Percentiles rank a stretch among this genome's conserved stretches.
phyloP scores from a whole-genome alignment of 2,329 filamentous ascomycete species.

The Aotearoamyces nothofagi region DNA sequence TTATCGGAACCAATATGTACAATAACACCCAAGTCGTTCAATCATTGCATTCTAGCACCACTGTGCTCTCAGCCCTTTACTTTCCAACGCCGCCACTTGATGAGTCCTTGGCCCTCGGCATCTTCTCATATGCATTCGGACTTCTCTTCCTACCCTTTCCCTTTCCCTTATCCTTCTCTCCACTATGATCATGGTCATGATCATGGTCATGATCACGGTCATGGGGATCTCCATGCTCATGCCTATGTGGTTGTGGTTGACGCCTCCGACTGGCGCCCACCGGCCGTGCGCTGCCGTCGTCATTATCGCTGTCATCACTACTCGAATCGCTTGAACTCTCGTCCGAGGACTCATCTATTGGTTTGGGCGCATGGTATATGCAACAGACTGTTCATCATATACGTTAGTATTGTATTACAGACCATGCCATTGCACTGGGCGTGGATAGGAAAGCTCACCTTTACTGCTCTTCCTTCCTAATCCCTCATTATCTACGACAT shows the following conservation, averaged over 20 bases:
- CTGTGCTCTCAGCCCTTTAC: too few relatives aligned
- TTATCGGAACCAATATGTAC: too few relatives aligned
- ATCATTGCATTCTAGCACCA: too few relatives aligned
- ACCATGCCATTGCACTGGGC: background rate
- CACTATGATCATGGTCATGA: constrained; percentile 23
- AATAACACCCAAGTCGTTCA: too few relatives aligned
- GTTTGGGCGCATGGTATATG: constrained; percentile 83
- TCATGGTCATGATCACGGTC: constrained; percentile 21
- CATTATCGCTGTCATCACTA: constrained; percentile 38
- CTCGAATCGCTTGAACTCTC: constrained; percentile 40
- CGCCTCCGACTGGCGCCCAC: constrained; percentile 9
- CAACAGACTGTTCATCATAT: constrained; percentile 70
- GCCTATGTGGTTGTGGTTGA: constrained; percentile 16
- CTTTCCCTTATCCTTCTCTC: constrained; percentile 21
- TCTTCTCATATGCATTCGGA: constrained; percentile 71
- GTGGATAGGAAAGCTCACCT: constrained; percentile 41
- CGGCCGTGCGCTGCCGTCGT: constrained; percentile 8
- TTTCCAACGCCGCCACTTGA: too few relatives aligned
- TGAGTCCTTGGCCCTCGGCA: constrained; percentile 45
- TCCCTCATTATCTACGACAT: constrained; percentile 90
- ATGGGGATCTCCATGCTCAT: constrained; percentile 19
- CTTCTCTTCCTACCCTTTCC: constrained; percentile 37
- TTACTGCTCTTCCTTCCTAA: constrained; percentile 90
- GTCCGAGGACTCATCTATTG: constrained; percentile 68
- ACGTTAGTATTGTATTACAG: constrained; percentile 1